phyloP scores from a whole-genome alignment of 805 yeast species.

The Monosporozyma yasuniensis region DNA sequence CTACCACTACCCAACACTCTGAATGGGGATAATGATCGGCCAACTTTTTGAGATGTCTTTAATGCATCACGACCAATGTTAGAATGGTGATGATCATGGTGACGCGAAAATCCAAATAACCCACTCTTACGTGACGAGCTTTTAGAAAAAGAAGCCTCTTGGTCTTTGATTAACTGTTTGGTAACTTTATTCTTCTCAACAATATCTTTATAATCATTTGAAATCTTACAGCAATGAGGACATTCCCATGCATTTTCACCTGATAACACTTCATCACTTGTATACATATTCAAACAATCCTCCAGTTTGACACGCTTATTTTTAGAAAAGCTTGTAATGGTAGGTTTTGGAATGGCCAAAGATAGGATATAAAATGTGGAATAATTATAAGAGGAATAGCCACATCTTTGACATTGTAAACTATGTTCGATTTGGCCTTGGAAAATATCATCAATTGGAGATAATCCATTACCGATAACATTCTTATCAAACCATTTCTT shows the following conservation, averaged over 20 bases:
- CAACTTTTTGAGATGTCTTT: slow-evolving; percentile 4
- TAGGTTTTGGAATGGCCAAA: slow-evolving; percentile 47
- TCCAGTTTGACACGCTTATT: slow-evolving; percentile 39
- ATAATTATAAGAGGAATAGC: slow-evolving; percentile 48
- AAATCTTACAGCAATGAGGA: slow-evolving; percentile 46
- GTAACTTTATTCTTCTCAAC: slow-evolving; percentile 3
- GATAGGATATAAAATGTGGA: slow-evolving; percentile 55
- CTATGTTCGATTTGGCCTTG: slow-evolving; percentile 68
- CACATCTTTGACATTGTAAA: slow-evolving; percentile 57
- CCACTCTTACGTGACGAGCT: slow-evolving; percentile 1
- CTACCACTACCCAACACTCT: slow-evolving; percentile 11
- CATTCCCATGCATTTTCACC: slow-evolving; percentile 83
- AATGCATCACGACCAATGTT: background rate
- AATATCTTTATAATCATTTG: slow-evolving; percentile 1
- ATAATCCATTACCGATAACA: slow-evolving; percentile 48
- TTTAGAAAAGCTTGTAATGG: slow-evolving; percentile 19
- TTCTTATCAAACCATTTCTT: slow-evolving; percentile 50
- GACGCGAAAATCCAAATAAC: slow-evolving; percentile 3
- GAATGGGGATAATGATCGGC: slow-evolving; percentile 28
- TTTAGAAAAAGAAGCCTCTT: slow-evolving; percentile 5
- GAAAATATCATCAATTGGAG: slow-evolving; percentile 57
- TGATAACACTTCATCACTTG: slow-evolving; percentile 52
- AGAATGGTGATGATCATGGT: background rate
- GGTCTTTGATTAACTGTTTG: slow-evolving; percentile 1
- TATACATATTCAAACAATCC: slow-evolving; percentile 55